Evolutionary conservation across 2,329 filamentous ascomycete species (phyloP).

Genomic region (Aureobasidium sp.): DNA sequence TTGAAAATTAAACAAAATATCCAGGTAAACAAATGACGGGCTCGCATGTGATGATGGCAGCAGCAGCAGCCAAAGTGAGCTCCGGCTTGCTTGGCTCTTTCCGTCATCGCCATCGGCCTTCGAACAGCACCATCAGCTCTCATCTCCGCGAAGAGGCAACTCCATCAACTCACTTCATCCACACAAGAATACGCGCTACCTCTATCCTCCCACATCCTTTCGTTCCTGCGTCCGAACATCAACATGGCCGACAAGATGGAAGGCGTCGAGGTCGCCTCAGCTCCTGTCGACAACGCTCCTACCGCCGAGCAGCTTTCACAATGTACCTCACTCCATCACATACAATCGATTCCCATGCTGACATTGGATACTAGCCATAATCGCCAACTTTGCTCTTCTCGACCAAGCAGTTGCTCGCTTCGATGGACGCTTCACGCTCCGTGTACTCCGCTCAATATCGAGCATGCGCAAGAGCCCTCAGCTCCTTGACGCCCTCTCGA

Average conservation of each 20-base stretch:
- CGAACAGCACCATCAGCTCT: constrained; percentile 7
- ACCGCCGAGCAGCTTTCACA: constrained; percentile 17
- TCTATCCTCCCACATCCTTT: background rate
- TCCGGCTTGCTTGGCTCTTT: constrained; percentile 11
- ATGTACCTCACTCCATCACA: constrained; percentile 8
- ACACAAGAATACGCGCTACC: constrained; percentile 11
- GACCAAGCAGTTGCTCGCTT: constrained; percentile 89
- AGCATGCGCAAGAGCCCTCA: constrained; percentile 75
- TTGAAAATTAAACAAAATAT: background rate
- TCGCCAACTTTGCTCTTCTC: constrained; percentile 83
- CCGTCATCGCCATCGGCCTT: constrained; percentile 8
- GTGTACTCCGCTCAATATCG: constrained; percentile 90
- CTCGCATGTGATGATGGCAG: constrained; percentile 14
- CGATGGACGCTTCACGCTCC: constrained; percentile 88
- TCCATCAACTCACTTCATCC: constrained; percentile 16
- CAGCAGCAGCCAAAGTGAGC: background rate
- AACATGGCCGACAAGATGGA: constrained; percentile 47
- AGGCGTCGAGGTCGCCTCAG: constrained; percentile 32
- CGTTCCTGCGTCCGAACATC: constrained; percentile 7
- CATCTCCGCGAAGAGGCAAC: constrained; percentile 13
- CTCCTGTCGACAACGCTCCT: constrained; percentile 15
- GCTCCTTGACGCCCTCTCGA: constrained; percentile 28
- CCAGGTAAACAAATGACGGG: constrained; percentile 6
- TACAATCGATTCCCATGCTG: background rate
- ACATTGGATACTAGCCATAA: constrained; percentile 63